Conservation (phyloP, 805 yeast species). For the Nakazawaea ishiwadae region DNA sequence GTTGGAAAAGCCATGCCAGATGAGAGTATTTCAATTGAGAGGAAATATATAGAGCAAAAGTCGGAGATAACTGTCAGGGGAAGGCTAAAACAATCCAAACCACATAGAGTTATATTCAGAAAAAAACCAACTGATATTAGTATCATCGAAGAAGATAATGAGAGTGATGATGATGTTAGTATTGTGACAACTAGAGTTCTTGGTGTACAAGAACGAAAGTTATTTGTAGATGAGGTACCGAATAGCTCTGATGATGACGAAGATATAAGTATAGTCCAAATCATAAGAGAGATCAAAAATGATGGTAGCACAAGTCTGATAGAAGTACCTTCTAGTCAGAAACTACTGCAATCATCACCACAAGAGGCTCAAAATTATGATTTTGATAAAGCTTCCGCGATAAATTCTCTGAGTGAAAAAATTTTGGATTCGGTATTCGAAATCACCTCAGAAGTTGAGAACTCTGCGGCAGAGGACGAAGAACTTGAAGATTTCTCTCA, state of each 20-base stretch:
- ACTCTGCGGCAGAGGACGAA: background rate
- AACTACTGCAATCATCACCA: background rate
- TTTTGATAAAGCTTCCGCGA: background rate
- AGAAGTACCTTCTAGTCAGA: constrained; percentile 13
- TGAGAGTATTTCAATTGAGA: too few species aligned
- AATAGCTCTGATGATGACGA: constrained; percentile 27
- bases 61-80: constrained; percentile 1
- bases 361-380: background rate
- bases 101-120: constrained; percentile 10
- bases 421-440: background rate
- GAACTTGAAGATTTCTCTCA: constrained; percentile 14
- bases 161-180: constrained; percentile 1
- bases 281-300: constrained; percentile 7
- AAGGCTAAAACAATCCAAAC: constrained; percentile 9
- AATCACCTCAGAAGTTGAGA: background rate
- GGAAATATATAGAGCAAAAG: background rate
- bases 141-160: background rate
- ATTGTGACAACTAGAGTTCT: constrained; percentile 9
- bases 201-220: background rate
- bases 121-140: background rate
- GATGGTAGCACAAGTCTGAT: constrained; percentile 1
- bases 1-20: too few species aligned
- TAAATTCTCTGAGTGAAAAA: too few species aligned
- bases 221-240: constrained; percentile 12
- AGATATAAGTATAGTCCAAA: constrained; percentile 14